Evolutionary conservation across 257 asterid genomes (phyloP).

Genomic region (Nicotiana otophora): DNA sequence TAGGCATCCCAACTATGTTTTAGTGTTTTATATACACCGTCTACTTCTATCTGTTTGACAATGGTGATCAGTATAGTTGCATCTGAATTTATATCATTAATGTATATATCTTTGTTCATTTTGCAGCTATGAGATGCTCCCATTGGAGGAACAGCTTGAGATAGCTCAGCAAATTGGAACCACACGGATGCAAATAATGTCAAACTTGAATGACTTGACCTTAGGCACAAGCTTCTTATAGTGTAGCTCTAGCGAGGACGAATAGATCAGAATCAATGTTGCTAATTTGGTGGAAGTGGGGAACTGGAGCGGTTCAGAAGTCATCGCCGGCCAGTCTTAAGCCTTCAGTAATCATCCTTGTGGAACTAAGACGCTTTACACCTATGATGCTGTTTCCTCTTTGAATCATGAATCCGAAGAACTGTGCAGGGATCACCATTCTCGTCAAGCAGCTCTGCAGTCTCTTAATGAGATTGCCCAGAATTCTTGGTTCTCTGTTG

Average conservation of each 20-base stretch:
- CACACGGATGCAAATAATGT: conserved; percentile 69
- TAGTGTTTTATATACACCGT: neutral
- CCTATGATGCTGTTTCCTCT: neutral
- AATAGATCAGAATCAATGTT: neutral
- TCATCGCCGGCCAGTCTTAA: neutral
- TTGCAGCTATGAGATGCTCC: conserved; percentile 83
- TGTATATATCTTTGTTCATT: neutral
- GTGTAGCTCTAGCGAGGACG: neutral
- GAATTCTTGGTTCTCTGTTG: neutral
- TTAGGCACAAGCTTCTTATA: conserved; percentile 78
- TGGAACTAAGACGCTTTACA: neutral
- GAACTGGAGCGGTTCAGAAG: neutral
- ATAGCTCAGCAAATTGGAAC: conserved; percentile 91
- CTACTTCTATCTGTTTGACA: neutral
- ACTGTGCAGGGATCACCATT: neutral
- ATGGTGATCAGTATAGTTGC: neutral
- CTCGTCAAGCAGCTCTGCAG: neutral
- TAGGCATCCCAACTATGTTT: neutral
- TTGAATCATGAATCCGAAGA: neutral
- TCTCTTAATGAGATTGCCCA: neutral
- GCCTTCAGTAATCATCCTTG: neutral
- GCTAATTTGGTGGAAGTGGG: neutral
- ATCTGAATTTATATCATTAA: neutral
- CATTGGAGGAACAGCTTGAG: conserved; percentile 77
- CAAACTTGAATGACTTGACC: conserved; percentile 77